Evolutionary conservation across 768 basidiomycete species (phyloP), one percentile per base, ranked within the genome.

Genomic region (Mycena latifolia): DNA sequence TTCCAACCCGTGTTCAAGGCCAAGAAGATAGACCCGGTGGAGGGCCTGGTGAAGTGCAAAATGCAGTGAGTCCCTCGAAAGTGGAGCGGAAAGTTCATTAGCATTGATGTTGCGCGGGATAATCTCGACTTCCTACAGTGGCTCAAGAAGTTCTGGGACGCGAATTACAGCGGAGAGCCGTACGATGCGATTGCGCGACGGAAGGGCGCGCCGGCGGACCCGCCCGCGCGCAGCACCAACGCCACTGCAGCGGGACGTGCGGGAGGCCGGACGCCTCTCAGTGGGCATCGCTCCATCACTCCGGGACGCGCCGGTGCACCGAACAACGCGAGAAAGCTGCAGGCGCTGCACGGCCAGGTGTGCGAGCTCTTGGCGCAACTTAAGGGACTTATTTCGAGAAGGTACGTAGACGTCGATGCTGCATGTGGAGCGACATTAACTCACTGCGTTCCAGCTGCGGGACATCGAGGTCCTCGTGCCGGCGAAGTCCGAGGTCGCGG

Each of bases 61-160:
- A 99, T 99, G 96, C 97, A 98, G 92, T 93, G 81, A 77, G 93
- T 90, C 41, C 20, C 14, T n/a, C 14, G 7, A 1, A 17, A 5
- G 8, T 2, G 17, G n/a, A 29, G 20, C 15, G n/a, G 48, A 27
- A 25, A 17, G 50, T 17, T 51, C 3, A 51, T 31, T n/a, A n/a
- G n/a, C n/a, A n/a, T 28, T 7, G 29, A 18, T 18, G 14, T 5
- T 53, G 31, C 4, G 1, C 58, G 93, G 79, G 98, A 99, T 79
- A 99, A 99, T 78, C 90, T 99, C 71, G 98, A 99, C 75, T 99
- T 99, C 82, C 78, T 96, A 61, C 98, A 99, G 79, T 99, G 97
- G 97, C 86, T 94, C 73, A 95, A 95, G 76, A 91, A 92, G 25
- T 98, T 91, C 79, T 99, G 98, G 97, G 96, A 99, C 73, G 79